Percentiles rank a stretch among this genome's conserved stretches.
Conservation (phyloP, 305 asterid genomes). For the Andrographis paniculata region DNA sequence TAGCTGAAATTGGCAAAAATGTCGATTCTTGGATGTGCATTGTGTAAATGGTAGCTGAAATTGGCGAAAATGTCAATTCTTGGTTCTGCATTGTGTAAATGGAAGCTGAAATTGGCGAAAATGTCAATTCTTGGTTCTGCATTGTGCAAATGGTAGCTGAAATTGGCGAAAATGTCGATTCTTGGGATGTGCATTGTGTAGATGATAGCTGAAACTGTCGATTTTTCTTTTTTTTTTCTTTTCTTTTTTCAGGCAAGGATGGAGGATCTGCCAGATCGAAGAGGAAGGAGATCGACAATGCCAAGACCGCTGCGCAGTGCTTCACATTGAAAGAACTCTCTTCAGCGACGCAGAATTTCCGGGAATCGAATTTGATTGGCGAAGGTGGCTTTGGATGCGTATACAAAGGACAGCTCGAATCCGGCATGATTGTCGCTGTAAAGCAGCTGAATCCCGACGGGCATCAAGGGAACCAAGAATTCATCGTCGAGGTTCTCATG, state of each 20-base stretch:
- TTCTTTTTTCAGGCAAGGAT: conserved; percentile 7
- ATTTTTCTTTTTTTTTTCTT: background rate
- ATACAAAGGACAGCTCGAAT: conserved; percentile 55
- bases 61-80: too few species aligned
- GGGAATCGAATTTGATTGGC: conserved; percentile 64
- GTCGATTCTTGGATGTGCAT: too few species aligned
- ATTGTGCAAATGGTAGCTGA: conserved; percentile 8
- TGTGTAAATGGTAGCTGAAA: too few species aligned
- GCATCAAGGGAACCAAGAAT: conserved; percentile 83
- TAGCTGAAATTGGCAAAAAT: too few species aligned
- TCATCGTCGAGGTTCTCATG: conserved; percentile 83
- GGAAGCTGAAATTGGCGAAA: too few species aligned
- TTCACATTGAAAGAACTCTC: conserved; percentile 71
- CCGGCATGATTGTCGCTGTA: conserved; percentile 58
- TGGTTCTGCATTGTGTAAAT: too few species aligned
- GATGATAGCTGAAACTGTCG: background rate
- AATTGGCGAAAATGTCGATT: too few species aligned
- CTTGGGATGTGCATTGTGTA: conserved; percentile 8
- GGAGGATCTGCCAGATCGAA: conserved; percentile 21
- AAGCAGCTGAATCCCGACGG: conserved; percentile 84
- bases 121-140: too few species aligned
- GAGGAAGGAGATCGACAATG: conserved; percentile 20
- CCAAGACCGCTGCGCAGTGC: conserved; percentile 44
- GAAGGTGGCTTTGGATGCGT: conserved; percentile 92
- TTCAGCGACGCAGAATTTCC: conserved; percentile 54